A percentile compares a stretch with the other conserved stretches of the same genome.
Evolutionary conservation across 2,329 filamentous ascomycete species (phyloP).

Genomic region (Aspergillus unguis): DNA sequence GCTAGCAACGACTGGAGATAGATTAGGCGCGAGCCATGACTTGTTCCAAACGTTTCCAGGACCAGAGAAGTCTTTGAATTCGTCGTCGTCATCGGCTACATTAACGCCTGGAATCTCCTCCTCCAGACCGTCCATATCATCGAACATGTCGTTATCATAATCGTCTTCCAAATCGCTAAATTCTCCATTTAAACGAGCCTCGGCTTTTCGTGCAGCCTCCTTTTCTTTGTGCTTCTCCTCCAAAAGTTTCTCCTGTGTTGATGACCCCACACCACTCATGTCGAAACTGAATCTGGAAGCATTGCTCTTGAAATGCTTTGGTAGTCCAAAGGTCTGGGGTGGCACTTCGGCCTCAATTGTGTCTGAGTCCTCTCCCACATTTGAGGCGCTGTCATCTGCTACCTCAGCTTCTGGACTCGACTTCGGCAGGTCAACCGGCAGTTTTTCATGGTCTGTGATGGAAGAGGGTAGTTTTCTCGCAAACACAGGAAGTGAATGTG

Average conservation of each 20-base stretch:
- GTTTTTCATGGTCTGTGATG: constrained; percentile 25
- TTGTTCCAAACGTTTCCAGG: constrained; percentile 24
- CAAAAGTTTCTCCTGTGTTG: constrained; percentile 58
- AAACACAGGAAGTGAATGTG: constrained; percentile 40
- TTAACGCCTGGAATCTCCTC: constrained; percentile 50
- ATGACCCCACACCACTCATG: constrained; percentile 56
- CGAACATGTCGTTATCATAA: constrained; percentile 44
- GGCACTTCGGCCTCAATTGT: constrained; percentile 30
- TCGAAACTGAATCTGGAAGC: constrained; percentile 66
- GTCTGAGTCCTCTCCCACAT: constrained; percentile 25
- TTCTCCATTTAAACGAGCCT: constrained; percentile 27
- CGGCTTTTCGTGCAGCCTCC: constrained; percentile 43
- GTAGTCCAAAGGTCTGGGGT: constrained; percentile 34
- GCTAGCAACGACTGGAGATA: constrained; percentile 37
- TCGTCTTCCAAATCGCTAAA: constrained; percentile 45
- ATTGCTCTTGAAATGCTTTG: constrained; percentile 53
- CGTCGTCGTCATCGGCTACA: constrained; percentile 39
- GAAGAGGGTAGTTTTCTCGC: constrained; percentile 42
- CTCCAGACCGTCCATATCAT: constrained; percentile 45
- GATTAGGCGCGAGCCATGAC: constrained; percentile 33
- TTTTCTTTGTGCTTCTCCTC: constrained; percentile 61
- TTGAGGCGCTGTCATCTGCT: constrained; percentile 6
- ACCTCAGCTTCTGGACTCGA: constrained; percentile 9
- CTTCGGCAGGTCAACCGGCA: constrained; percentile 9
- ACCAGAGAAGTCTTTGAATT: constrained; percentile 29